A percentile compares a stretch with the other conserved stretches of the same genome.
These are phyloP conservation scores for Canavalia gladiata DNA, from an alignment of 306 rosid species.

Conservation along the genomic window DNA sequence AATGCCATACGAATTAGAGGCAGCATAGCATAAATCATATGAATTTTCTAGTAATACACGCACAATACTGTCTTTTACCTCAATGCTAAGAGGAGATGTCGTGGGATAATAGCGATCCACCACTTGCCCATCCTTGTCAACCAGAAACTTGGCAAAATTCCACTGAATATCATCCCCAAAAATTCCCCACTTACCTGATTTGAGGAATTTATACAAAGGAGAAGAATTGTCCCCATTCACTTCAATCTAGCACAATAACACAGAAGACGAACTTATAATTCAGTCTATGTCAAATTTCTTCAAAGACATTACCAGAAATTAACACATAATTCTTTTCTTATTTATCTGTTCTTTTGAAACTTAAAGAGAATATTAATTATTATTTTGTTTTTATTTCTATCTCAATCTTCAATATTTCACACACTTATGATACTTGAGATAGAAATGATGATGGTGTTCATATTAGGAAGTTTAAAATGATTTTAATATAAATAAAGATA, in stretches of 20 bases:
- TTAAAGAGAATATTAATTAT: too few species aligned
- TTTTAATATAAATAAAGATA: too few species aligned
- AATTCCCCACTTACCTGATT: slow-evolving; percentile 79
- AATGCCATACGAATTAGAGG: slow-evolving; percentile 15
- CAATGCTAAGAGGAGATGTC: slow-evolving; percentile 83
- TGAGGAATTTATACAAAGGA: slow-evolving; percentile 79
- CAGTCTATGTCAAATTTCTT: slow-evolving; percentile 7
- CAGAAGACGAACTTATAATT: not conserved
- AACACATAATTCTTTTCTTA: not conserved
- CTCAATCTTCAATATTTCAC: too few species aligned
- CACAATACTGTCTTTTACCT: slow-evolving; percentile 57
- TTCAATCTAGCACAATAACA: slow-evolving; percentile 68
- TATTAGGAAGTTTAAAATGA: too few species aligned
- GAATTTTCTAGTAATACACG: slow-evolving; percentile 9
- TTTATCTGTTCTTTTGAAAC: too few species aligned
- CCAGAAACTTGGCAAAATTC: slow-evolving; percentile 89
- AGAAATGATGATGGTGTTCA: too few species aligned
- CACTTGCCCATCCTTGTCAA: slow-evolving; percentile 76
- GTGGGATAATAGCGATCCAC: slow-evolving; percentile 87
- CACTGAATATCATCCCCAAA: slow-evolving; percentile 87
- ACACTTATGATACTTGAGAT: too few species aligned
- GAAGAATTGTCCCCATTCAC: slow-evolving; percentile 80
- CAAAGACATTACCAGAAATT: slow-evolving; percentile 12
- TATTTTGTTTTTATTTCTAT: too few species aligned
- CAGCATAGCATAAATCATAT: slow-evolving; percentile 34